phyloP scores from a whole-genome alignment of 768 basidiomycete species.

The Sarcodon aspratus region DNA sequence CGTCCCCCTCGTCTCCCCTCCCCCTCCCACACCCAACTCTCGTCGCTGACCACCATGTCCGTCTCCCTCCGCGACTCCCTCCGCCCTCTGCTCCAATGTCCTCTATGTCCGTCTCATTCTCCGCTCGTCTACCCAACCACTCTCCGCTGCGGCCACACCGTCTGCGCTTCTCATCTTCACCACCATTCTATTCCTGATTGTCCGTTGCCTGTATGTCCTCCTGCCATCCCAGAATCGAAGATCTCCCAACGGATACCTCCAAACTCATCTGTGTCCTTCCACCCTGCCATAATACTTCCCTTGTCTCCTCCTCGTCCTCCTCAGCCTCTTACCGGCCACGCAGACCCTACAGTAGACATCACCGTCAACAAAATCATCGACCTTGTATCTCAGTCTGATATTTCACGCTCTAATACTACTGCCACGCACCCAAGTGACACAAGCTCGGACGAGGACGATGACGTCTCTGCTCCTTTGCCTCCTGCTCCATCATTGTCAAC shows the following conservation, averaged over 20 bases:
- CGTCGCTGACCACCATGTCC: background rate
- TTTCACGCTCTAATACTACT: conserved; percentile 2
- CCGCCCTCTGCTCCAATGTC: background rate
- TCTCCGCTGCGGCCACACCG: conserved; percentile 75
- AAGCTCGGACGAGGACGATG: conserved; percentile 17
- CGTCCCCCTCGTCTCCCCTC: background rate
- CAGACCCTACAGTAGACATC: conserved; percentile 31
- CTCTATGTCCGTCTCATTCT: background rate
- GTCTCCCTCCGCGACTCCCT: background rate
- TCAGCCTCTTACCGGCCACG: conserved; percentile 12
- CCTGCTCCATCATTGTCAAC: background rate
- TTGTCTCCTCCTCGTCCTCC: conserved; percentile 21
- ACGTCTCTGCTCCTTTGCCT: conserved; percentile 18
- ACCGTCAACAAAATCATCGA: conserved; percentile 43
- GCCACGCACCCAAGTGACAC: conserved; percentile 4
- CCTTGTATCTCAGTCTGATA: conserved; percentile 21
- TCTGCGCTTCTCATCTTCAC: conserved; percentile 41
- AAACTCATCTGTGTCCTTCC: conserved; percentile 1
- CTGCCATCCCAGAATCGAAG: conserved; percentile 5
- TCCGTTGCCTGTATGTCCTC: conserved; percentile 10
- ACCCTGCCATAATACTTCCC: conserved; percentile 23
- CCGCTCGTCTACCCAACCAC: conserved; percentile 35
- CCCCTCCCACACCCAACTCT: background rate
- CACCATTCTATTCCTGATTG: conserved; percentile 6
- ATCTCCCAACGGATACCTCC: conserved; percentile 1